Conservation (phyloP, 768 basidiomycete species). For the Myochromella boudieri region DNA sequence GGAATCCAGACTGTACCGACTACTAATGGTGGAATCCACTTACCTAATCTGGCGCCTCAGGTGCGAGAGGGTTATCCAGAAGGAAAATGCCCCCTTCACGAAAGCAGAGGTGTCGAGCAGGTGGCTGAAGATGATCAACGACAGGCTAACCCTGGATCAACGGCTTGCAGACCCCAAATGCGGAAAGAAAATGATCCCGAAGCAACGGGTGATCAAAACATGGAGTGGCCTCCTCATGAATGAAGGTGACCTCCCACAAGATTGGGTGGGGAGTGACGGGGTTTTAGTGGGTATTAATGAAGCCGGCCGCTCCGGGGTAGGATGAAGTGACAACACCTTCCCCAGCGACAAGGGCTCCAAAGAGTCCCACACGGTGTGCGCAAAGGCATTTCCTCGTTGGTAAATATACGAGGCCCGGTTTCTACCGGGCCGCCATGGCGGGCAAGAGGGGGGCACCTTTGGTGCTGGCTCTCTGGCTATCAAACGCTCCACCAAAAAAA, state of each 20-base stretch:
- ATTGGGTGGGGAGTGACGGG: background rate
- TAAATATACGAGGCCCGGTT: too few relatives aligned
- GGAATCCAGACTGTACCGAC: background rate
- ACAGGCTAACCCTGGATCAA: background rate
- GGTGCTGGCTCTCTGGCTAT: too few relatives aligned
- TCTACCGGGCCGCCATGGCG: too few relatives aligned
- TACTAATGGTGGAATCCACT: background rate
- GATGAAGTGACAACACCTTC: background rate
- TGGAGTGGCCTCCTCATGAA: background rate
- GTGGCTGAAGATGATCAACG: background rate
- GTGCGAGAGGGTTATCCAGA: background rate
- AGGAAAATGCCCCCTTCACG: background rate
- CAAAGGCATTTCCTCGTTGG: background rate
- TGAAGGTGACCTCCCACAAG: background rate
- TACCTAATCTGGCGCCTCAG: background rate
- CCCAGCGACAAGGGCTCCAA: background rate
- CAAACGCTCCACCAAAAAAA: too few relatives aligned
- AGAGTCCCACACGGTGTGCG: background rate
- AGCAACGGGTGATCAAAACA: background rate
- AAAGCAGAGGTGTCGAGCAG: background rate
- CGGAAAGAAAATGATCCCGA: too few relatives aligned
- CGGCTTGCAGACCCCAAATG: background rate
- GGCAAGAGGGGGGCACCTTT: too few relatives aligned
- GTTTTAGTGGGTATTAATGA: conserved; percentile 1
- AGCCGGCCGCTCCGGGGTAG: background rate